These are phyloP conservation scores for Teratosphaeria epicoccoides DNA, from an alignment of 2,329 filamentous ascomycete genomes.

Conservation along the genomic window DNA sequence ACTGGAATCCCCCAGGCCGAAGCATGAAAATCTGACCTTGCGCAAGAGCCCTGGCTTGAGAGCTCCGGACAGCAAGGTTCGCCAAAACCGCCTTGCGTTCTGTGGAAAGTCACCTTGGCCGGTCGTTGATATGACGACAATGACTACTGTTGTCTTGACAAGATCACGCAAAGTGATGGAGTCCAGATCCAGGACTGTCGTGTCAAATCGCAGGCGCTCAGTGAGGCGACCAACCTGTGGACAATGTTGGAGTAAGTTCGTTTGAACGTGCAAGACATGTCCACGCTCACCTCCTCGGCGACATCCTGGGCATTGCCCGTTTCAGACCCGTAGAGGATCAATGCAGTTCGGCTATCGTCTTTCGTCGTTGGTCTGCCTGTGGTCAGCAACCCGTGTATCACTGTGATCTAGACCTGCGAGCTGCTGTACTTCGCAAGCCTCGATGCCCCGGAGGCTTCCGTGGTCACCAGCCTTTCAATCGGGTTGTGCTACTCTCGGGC, in stretches of 20 bases:
- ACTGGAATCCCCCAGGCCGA: slow-evolving; percentile 88
- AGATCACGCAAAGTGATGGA: slow-evolving; percentile 51
- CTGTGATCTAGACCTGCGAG: too few relatives aligned
- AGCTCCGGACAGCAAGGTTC: slow-evolving; percentile 65
- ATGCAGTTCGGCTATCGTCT: slow-evolving; percentile 37
- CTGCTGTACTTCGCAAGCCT: too few relatives aligned
- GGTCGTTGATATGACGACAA: slow-evolving; percentile 83
- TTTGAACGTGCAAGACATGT: too few relatives aligned
- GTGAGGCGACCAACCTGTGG: slow-evolving; percentile 51
- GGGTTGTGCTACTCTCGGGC: too few relatives aligned
- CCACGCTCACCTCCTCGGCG: slow-evolving; percentile 60
- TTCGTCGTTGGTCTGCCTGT: neutral
- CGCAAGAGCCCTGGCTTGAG: slow-evolving; percentile 60
- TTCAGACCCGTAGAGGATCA: slow-evolving; percentile 87
- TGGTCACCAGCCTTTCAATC: too few relatives aligned
- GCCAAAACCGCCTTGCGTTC: slow-evolving; percentile 79
- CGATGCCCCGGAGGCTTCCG: too few relatives aligned
- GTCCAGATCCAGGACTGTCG: slow-evolving; percentile 67
- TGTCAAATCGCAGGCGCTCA: slow-evolving; percentile 68
- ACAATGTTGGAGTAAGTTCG: too few relatives aligned
- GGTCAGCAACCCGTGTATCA: too few relatives aligned
- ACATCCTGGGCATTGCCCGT: slow-evolving; percentile 90
- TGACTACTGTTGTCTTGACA: slow-evolving; percentile 44
- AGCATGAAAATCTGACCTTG: slow-evolving; percentile 65
- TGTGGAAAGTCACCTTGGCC: slow-evolving; percentile 87